Conservation (phyloP, 257 asterid genomes). For the Apocynum venetum region DNA sequence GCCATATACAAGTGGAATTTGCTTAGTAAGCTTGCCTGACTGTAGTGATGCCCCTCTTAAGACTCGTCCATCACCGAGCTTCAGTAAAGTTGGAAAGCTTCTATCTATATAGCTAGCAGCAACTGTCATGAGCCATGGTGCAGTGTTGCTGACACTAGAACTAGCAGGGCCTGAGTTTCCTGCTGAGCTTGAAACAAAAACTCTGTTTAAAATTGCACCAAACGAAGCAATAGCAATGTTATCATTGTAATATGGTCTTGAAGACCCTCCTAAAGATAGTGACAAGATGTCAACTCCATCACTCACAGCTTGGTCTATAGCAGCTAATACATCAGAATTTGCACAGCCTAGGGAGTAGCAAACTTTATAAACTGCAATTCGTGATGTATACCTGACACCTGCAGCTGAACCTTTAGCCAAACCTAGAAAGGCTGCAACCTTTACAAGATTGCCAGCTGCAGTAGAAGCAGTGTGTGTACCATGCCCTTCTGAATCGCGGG, state of each 20-base stretch:
- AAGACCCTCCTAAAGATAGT: slow-evolving; percentile 25
- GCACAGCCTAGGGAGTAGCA: slow-evolving; percentile 56
- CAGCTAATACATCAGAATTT: slow-evolving; percentile 60
- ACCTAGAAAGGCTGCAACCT: slow-evolving; percentile 45
- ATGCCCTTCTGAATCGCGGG: slow-evolving; percentile 71
- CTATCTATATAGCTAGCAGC: slow-evolving; percentile 71
- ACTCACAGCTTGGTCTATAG: slow-evolving; percentile 54
- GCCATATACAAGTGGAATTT: slow-evolving; percentile 35
- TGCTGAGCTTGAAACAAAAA: slow-evolving; percentile 53
- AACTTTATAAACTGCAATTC: slow-evolving; percentile 71
- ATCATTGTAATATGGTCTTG: neutral
- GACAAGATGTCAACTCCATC: slow-evolving; percentile 58
- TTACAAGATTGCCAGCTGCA: slow-evolving; percentile 53
- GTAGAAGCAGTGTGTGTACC: slow-evolving; percentile 77
- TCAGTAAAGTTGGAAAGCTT: slow-evolving; percentile 36
- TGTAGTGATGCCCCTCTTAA: slow-evolving; percentile 56
- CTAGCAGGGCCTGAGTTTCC: slow-evolving; percentile 62
- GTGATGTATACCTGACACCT: slow-evolving; percentile 53
- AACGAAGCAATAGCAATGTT: slow-evolving; percentile 63
- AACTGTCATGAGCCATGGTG: slow-evolving; percentile 83
- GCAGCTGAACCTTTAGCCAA: slow-evolving; percentile 60
- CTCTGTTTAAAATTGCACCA: slow-evolving; percentile 54
- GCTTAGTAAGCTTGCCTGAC: slow-evolving; percentile 42
- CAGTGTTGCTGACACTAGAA: slow-evolving; percentile 47
- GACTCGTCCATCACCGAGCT: slow-evolving; percentile 43